phyloP scores from a whole-genome alignment of 495 filamentous ascomycete genomes.

The Hypoxylon fuscum region DNA sequence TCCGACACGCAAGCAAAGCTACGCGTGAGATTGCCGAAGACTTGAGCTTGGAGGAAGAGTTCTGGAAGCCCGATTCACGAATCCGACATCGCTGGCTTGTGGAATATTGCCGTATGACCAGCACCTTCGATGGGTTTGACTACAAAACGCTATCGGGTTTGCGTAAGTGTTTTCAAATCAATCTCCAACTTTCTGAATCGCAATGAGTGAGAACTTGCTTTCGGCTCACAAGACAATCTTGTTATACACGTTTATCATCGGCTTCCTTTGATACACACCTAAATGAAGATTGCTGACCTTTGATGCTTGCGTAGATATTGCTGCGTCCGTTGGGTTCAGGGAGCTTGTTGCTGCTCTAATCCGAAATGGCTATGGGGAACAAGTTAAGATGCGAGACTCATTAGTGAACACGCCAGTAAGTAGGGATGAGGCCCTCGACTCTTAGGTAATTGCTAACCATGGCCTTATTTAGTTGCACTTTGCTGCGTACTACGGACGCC shows the following conservation, averaged over 20 bases:
- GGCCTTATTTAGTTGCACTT: slow-evolving; percentile 39
- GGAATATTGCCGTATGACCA: slow-evolving; percentile 43
- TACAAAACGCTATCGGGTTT: slow-evolving; percentile 39
- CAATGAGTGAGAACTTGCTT: too few relatives aligned
- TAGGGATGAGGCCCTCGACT: background rate
- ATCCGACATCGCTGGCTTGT: slow-evolving; percentile 48
- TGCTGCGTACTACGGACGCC: slow-evolving; percentile 45
- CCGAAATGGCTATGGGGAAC: slow-evolving; percentile 41
- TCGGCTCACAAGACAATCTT: too few relatives aligned
- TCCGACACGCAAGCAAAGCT: slow-evolving; percentile 49
- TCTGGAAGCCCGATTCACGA: slow-evolving; percentile 45
- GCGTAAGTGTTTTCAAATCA: slow-evolving; percentile 16
- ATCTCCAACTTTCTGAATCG: too few relatives aligned
- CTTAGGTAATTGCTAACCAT: background rate
- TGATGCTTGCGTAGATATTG: slow-evolving; percentile 30
- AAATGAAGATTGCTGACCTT: slow-evolving; percentile 7
- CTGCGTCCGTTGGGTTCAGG: slow-evolving; percentile 41
- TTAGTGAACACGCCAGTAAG: slow-evolving; percentile 39
- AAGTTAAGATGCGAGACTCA: slow-evolving; percentile 40
- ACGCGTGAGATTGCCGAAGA: slow-evolving; percentile 49
- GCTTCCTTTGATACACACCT: too few relatives aligned
- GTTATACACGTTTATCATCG: too few relatives aligned
- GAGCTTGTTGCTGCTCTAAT: slow-evolving; percentile 44
- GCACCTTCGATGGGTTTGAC: slow-evolving; percentile 35
- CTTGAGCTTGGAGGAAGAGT: slow-evolving; percentile 44